Conservation (phyloP, 148 eudicot genomes). For the Cornus florida region DNA sequence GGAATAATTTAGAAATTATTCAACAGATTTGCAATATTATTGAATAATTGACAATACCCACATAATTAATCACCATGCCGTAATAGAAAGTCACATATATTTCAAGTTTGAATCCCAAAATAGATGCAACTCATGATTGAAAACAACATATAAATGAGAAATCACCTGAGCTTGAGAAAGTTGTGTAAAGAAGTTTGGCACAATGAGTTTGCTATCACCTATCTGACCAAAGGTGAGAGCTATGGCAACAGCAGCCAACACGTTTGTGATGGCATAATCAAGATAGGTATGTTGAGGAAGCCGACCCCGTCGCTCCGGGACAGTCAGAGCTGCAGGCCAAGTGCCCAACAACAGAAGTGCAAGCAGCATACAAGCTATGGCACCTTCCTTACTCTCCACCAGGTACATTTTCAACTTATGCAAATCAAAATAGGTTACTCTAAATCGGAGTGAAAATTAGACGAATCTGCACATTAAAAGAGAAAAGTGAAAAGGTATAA, state of each 20-base stretch:
- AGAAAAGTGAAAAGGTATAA: no score
- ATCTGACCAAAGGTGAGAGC: conserved; percentile 30
- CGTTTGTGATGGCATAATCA: conserved; percentile 48
- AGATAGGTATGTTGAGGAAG: conserved; percentile 67
- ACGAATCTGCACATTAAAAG: no score
- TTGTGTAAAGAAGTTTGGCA: conserved; percentile 27
- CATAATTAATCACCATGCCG: no score
- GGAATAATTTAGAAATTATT: no score
- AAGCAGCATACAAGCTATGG: conserved; percentile 23
- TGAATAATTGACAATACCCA: no score
- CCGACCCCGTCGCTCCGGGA: conserved; percentile 61
- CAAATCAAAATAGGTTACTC: no score
- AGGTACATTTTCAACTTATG: no score
- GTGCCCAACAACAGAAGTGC: conserved; percentile 51
- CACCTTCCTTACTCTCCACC: conserved; percentile 28
- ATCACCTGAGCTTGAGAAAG: conserved; percentile 24
- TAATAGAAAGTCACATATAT: no score
- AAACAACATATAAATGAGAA: not conserved
- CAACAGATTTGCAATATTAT: no score
- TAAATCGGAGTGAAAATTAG: no score
- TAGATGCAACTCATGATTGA: no score
- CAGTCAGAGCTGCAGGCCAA: conserved; percentile 64
- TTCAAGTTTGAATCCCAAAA: no score
- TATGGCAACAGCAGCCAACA: conserved; percentile 14
- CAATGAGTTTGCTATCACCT: conserved; percentile 9